Conservation (phyloP, 2,329 filamentous ascomycete genomes). For the Ophiosphaerella herpotricha region DNA sequence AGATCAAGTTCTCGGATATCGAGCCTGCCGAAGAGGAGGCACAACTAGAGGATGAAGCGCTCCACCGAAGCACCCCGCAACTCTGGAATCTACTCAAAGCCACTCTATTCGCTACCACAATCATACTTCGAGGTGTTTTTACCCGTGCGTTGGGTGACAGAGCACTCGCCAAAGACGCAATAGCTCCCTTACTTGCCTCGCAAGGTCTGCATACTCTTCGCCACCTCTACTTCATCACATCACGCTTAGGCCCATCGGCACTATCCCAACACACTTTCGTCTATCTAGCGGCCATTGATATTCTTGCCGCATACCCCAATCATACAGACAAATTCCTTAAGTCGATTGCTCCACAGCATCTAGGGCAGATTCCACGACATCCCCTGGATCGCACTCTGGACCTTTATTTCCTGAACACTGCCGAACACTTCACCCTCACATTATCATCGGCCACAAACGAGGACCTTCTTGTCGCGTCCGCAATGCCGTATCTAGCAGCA, state of each 20-base stretch:
- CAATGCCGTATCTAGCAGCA: conserved; percentile 73
- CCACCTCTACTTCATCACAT: conserved; percentile 81
- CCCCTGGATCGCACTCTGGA: conserved; percentile 75
- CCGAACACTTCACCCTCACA: conserved; percentile 78
- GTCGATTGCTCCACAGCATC: conserved; percentile 61
- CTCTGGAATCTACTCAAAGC: conserved; percentile 78
- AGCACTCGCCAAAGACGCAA: conserved; percentile 58
- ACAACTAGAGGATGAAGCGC: conserved; percentile 67
- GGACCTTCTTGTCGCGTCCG: conserved; percentile 72
- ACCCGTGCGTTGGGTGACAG: conserved; percentile 66
- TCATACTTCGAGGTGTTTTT: conserved; percentile 74
- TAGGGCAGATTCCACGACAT: conserved; percentile 63
- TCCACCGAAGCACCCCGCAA: conserved; percentile 68
- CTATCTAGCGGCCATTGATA: conserved; percentile 80
- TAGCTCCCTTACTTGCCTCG: conserved; percentile 68
- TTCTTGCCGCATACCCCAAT: conserved; percentile 71
- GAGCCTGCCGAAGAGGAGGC: conserved; percentile 69
- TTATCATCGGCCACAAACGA: conserved; percentile 71
- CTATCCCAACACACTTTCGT: conserved; percentile 88
- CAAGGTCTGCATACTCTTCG: conserved; percentile 75
- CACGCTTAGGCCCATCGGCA: conserved; percentile 69
- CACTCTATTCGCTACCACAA: conserved; percentile 74
- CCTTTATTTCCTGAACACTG: conserved; percentile 84
- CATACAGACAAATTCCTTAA: conserved; percentile 70
- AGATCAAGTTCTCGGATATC: conserved; percentile 73